Evolutionary conservation across 805 yeast species (phyloP), one percentile per base, ranked within the genome.

Genomic region (Cyberlindnera mississippiensis): DNA sequence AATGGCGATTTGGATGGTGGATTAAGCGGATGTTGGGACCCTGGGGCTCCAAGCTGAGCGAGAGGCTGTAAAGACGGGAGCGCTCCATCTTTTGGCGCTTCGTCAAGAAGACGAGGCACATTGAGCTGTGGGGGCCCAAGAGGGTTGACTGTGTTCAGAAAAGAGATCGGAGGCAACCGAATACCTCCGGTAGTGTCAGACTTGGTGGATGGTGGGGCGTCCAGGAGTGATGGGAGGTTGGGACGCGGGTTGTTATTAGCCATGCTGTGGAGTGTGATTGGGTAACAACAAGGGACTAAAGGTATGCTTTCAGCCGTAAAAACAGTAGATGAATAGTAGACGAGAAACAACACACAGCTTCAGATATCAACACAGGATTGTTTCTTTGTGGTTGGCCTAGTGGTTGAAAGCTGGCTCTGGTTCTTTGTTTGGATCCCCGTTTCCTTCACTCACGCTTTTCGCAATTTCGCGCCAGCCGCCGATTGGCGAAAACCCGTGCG

Each of bases 111-210:
- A 10, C 48, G 45, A 5, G 49, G 32, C 8, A 51, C 41, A 10
- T 42, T 42, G 4, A 37, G 22, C 26, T 27, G 40, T 24, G 35
- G 46, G 18, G 13, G 29, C 13, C 42, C 42, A 16, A 37, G 15
- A 12, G 36, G 42, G 28, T 41, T 19, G 12, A 35, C 33, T 30
- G 35, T 45, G 37, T 36, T 49, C 11, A 60, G 51, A 36, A 68
- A 64, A 0, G 72, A 67, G 13, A 68, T 63, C 1, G 72, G 71
- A 10, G 73, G 72, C 10, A 68, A 50, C 31, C 66, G 58, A 17
- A 67, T 60, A 3, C 50, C 52, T 13, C 46, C 43, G 3, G 50
- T 40, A 14, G 40, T 13, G 10, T 33, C 40, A 3, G 27, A 17
- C 37, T 35, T 40, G 10, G 39, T 19, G 13, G 34, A 13, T 15